Evolutionary conservation across 768 basidiomycete genomes (phyloP).

Genomic region (Pleurotus tuber-regium): DNA sequence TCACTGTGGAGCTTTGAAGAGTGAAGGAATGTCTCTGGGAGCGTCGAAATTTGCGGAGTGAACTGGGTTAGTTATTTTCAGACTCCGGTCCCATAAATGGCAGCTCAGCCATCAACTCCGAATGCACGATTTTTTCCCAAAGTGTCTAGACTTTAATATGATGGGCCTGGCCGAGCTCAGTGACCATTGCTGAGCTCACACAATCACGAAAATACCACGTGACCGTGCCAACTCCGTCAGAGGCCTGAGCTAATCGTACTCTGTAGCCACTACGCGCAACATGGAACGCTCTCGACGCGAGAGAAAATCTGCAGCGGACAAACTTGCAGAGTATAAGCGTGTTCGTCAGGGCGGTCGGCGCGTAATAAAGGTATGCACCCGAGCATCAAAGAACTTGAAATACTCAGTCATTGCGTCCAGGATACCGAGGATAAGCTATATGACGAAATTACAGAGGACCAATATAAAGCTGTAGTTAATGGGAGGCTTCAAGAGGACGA

Average conservation of each 20-base stretch:
- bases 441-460: conserved; percentile 87
- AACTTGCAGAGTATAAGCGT: conserved; percentile 59
- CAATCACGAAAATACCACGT: background rate
- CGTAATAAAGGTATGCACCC: conserved; percentile 49
- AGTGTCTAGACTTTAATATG: too few relatives aligned
- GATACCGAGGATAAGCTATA: conserved; percentile 72
- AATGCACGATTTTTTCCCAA: too few relatives aligned
- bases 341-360: conserved; percentile 58
- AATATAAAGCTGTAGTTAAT: conserved; percentile 83
- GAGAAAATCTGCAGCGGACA: conserved; percentile 38
- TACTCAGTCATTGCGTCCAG: conserved; percentile 10
- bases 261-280: background rate
- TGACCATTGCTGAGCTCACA: too few relatives aligned
- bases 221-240: background rate
- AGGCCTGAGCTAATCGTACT: background rate
- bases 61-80: too few relatives aligned
- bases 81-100: too few relatives aligned
- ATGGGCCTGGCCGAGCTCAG: too few relatives aligned
- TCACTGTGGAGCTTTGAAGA: too few relatives aligned
- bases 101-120: too few relatives aligned
- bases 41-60: too few relatives aligned
- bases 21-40: too few relatives aligned
- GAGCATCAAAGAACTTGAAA: conserved; percentile 12
- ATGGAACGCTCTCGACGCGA: conserved; percentile 44
- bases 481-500: conserved; percentile 84